phyloP scores from a whole-genome alignment of 1,284 basidiomycete species.

The Pholiota adiposa region DNA sequence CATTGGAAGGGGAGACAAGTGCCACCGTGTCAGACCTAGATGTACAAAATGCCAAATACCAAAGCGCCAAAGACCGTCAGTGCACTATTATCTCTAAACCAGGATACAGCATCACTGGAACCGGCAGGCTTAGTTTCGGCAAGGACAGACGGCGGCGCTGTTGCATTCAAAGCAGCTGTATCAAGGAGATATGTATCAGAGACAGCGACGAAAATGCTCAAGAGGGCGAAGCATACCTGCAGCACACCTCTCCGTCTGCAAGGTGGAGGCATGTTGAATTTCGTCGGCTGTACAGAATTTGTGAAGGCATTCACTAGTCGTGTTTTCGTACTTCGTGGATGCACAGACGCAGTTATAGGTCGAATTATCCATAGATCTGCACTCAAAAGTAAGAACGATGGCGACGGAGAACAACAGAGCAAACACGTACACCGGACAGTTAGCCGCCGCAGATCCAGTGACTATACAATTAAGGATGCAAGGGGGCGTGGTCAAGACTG shows the following conservation, averaged over 20 bases:
- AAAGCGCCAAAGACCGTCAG: not conserved
- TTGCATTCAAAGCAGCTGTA: not conserved
- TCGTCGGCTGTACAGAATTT: not conserved
- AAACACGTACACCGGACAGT: conserved; percentile 1
- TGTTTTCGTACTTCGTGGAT: not conserved
- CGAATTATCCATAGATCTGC: not conserved
- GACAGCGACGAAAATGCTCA: no score
- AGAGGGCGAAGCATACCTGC: not conserved
- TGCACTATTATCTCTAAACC: not conserved
- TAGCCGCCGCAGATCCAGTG: not conserved
- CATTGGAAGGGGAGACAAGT: not conserved
- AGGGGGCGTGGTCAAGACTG: no score
- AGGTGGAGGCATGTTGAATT: not conserved
- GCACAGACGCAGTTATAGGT: not conserved
- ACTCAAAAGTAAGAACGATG: not conserved
- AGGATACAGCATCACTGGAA: not conserved
- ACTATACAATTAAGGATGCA: conserved; percentile 7
- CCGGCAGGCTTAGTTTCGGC: not conserved
- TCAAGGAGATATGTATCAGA: not conserved
- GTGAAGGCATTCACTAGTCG: not conserved
- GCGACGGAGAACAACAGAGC: not conserved
- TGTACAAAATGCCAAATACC: not conserved
- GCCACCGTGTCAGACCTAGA: not conserved
- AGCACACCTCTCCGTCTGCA: not conserved
- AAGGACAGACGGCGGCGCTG: not conserved